Evolutionary conservation across 352 stramenopile genomes (phyloP), one percentile per base, ranked within the genome.

Genomic region (Pythium aristosporum): DNA sequence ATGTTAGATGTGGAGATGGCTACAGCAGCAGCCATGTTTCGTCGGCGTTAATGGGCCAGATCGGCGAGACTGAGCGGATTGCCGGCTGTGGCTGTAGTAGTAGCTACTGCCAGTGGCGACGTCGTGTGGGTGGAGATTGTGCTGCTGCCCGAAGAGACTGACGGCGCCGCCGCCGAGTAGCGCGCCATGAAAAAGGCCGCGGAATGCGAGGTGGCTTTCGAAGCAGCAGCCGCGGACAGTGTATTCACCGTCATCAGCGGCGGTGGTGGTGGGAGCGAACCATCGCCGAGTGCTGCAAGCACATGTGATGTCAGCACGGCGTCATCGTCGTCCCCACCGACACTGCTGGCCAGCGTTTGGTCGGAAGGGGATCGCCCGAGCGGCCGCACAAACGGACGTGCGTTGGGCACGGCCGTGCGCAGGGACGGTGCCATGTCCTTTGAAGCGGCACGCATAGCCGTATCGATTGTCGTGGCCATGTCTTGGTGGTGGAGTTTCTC

Each of bases 341-440:
- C 67, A 55, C 77, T 82, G 54, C 63, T 77, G 5, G 73, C 76
- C 12, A 63, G 56, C 46, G 43, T 47, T 12, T 61, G 49, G 39
- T 49, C 32, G 11, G 57, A 57, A 16, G 61, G 61, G 6, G 42
- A 60, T 34, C 47, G 68, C 12, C 83, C 77, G 20, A 92, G 88
- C 11, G 78, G 84, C 11, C 81, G 80, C 34, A 92, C 81, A 57
- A 51, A 82, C 18, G 84, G 84, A 11, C 84, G 78, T 8, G 75
- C 78, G 36, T 87, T 85, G 10, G 69, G 57, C 11, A 83, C 66
- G 2, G 76, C 77, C 0, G 81, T 91, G n/a, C 73, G 65, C 13
- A 92, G 74, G 21, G n/a, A 56, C 21, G 44, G 12, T 56, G 52
- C 20, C 49, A 57, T 37, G 54, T 66, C 42, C 79, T 84, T 48